Evolutionary conservation across 768 basidiomycete species (phyloP), one percentile per base, ranked within the genome.

Genomic region (Russula earlei): DNA sequence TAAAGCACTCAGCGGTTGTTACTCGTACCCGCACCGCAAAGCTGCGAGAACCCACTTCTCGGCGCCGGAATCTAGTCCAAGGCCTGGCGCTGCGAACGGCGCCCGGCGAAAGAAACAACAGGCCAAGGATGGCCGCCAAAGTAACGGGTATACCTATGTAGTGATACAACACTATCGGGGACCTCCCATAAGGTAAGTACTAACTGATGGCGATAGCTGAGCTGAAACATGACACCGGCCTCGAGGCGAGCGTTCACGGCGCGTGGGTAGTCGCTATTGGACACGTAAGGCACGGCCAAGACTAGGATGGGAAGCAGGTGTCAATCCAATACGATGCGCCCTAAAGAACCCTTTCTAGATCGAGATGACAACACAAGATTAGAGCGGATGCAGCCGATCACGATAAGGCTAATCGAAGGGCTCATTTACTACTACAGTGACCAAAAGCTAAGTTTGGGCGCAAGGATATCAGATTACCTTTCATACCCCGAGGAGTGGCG

Each of bases 201-300:
- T 11, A 36, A 17, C 5, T 4, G 34, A 36, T 49, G 3, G 22
- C 47, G 33, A 49, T 50, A 20, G 11, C 25, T 27, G 3, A 19
- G 37, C 5, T 27, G 12, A n/a, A 33, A 33, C 19, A 5, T 8
- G 20, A 24, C 29, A 8, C 11, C 9, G 11, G 14, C 29, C 17
- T 36, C 29, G 15, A 9, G 40, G 19, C 36, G 40, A 33, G 42
- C 40, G 50, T 33, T 42, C 29, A 10, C 15, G 15, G 40, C 19
- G 40, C 50, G 38, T 52, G 50, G 49, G 12, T 5, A 20, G 38
- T 52, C 37, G 5, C 44, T 22, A 54, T 54, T 54, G 53, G 53
- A 33, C 29, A 7, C 25, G 19, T 46, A 19, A 46, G 24, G 43
- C 8, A 53, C 25, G 44, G 25, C 5, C 11, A 12, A 1, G 33